Evolutionary conservation across 2,329 filamentous ascomycete species (phyloP).

Genomic region (Teratosphaeria gauchensis): DNA sequence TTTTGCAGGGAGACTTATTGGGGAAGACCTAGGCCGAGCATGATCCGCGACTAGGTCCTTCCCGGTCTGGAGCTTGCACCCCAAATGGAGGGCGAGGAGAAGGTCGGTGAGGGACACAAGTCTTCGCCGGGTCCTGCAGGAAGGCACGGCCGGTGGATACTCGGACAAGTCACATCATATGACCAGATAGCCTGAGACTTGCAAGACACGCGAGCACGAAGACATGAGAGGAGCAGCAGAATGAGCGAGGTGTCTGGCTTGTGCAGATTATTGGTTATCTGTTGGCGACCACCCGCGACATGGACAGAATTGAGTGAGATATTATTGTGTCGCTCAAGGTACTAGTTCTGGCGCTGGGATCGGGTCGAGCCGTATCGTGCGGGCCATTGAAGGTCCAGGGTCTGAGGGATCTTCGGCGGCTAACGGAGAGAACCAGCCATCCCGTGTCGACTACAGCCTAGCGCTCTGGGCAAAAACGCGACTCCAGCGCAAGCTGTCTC

Average conservation of each 20-base stretch:
- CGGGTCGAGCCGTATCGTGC: not conserved
- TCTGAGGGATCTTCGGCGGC: not conserved
- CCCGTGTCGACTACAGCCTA: not conserved
- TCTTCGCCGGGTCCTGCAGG: not conserved
- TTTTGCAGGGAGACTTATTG: not conserved
- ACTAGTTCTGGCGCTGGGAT: not conserved
- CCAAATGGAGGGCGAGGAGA: not conserved
- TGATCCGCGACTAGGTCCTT: not conserved
- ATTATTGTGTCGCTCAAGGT: not conserved
- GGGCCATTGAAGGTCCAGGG: not conserved
- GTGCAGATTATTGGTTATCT: no score
- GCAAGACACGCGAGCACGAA: no score
- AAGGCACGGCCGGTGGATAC: not conserved
- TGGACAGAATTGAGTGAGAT: no score
- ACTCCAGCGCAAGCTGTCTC: not conserved
- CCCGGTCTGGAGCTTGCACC: not conserved
- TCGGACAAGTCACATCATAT: not conserved
- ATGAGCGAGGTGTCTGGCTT: no score
- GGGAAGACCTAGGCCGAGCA: not conserved
- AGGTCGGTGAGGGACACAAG: not conserved
- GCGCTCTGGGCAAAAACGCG: not conserved
- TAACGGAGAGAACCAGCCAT: not conserved
- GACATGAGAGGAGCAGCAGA: no score
- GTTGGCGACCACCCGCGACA: no score
- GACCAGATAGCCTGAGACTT: no score